Evolutionary conservation across 106 monocot genomes (phyloP).

Genomic region (Dendrobium nobile): DNA sequence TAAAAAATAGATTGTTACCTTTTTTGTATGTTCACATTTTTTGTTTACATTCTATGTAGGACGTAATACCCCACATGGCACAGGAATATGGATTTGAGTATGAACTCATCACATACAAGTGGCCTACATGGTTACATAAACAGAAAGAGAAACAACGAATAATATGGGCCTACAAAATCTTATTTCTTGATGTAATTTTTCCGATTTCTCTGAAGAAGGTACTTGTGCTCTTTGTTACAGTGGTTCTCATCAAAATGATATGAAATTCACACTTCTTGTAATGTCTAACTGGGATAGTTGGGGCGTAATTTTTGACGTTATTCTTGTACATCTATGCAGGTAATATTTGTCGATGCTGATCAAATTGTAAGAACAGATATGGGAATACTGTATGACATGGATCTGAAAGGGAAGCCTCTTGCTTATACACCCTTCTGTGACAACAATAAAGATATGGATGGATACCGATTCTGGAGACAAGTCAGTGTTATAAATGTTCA

Average conservation of each 20-base stretch:
- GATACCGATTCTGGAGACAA: slow-evolving; percentile 96
- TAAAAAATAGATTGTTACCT: not conserved
- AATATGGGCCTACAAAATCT: slow-evolving; percentile 98
- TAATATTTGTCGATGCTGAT: slow-evolving; percentile 99
- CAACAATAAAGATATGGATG: slow-evolving; percentile 99
- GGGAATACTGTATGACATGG: slow-evolving; percentile 99
- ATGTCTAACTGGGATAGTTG: not conserved
- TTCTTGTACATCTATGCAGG: slow-evolving; percentile 33
- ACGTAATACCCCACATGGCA: slow-evolving; percentile 96
- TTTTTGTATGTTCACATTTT: not conserved
- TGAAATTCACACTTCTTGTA: not conserved
- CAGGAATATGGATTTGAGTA: slow-evolving; percentile 92
- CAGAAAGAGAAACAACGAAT: slow-evolving; percentile 98
- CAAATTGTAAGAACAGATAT: slow-evolving; percentile 93
- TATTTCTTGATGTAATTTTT: slow-evolving; percentile 98
- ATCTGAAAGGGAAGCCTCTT: slow-evolving; percentile 88
- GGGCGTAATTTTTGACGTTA: not conserved
- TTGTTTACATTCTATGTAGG: slow-evolving; percentile 28
- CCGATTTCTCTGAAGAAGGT: slow-evolving; percentile 91
- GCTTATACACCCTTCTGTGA: slow-evolving; percentile 99
- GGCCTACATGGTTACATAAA: slow-evolving; percentile 99
- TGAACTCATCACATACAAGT: slow-evolving; percentile 96
- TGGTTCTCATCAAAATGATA: not conserved
- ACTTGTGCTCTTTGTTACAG: not conserved
- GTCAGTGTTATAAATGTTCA: slow-evolving; percentile 27